Evolutionary conservation across 2,329 filamentous ascomycete genomes (phyloP).

Genomic region (Sarocladiaceae sp.): DNA sequence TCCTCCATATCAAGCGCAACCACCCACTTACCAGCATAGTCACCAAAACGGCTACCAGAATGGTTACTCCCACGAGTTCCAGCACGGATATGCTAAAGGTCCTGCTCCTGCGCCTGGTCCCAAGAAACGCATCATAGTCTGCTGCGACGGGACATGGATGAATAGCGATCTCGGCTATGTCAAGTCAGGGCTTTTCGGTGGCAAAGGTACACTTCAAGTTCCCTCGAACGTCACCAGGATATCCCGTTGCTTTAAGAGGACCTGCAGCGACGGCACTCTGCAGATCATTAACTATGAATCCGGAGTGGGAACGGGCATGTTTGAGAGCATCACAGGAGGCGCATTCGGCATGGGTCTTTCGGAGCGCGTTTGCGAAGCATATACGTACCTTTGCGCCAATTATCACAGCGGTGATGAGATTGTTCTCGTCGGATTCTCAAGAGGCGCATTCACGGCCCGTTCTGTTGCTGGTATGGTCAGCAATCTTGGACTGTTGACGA

Average conservation of each 20-base stretch:
- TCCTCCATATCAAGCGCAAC: neutral
- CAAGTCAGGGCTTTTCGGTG: constrained; percentile 31
- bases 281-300: constrained; percentile 60
- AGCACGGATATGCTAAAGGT: neutral
- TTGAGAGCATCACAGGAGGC: constrained; percentile 50
- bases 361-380: constrained; percentile 38
- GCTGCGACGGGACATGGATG: constrained; percentile 53
- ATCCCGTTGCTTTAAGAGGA: constrained; percentile 50
- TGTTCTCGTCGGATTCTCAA: constrained; percentile 52
- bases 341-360: constrained; percentile 51
- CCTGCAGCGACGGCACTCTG: constrained; percentile 44
- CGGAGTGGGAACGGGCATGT: constrained; percentile 50
- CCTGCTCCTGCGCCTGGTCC: constrained; percentile 1
- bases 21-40: neutral
- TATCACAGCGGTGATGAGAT: constrained; percentile 56
- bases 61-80: constrained; percentile 3
- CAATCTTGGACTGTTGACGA: constrained; percentile 5
- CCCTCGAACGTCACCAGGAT: constrained; percentile 60
- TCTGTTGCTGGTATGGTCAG: constrained; percentile 10
- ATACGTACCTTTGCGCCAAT: constrained; percentile 59
- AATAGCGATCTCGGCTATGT: constrained; percentile 46
- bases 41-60: neutral
- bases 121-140: constrained; percentile 45
- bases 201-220: constrained; percentile 39
- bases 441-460: constrained; percentile 48